A percentile compares a stretch with the other conserved stretches of the same genome.
Evolutionary conservation across 192 early-diverging fungal genomes (phyloP).

Genomic region (Rhizophagus clarus): DNA sequence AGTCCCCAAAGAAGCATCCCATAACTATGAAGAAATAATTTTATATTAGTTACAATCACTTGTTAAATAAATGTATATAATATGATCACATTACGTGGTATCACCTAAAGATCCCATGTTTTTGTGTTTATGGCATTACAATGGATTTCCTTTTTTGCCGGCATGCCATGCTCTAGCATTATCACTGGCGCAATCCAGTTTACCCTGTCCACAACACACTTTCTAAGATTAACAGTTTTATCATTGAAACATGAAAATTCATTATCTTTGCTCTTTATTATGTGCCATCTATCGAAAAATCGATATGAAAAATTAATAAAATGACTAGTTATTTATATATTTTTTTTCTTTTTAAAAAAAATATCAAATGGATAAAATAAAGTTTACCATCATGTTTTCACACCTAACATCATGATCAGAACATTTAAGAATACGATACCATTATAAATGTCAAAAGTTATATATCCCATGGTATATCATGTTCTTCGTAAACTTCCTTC

Average conservation of each 20-base stretch:
- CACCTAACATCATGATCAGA: conserved; percentile 1
- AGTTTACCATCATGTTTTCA: conserved; percentile 1
- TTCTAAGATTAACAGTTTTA: not conserved
- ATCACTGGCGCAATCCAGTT: conserved; percentile 1
- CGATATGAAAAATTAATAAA: not conserved
- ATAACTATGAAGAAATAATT: conserved; percentile 2
- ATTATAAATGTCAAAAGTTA: conserved; percentile 1
- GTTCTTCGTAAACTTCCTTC: not conserved
- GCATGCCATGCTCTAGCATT: not conserved
- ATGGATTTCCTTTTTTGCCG: not conserved
- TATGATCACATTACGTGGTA: not conserved
- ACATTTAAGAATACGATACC: conserved; percentile 2
- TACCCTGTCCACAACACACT: not conserved
- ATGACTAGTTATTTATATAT: not conserved
- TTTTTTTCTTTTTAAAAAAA: too few relatives aligned
- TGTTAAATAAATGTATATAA: too few relatives aligned
- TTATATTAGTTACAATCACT: not conserved
- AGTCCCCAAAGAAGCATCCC: conserved; percentile 26
- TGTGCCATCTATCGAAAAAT: not conserved
- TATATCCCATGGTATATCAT: not conserved
- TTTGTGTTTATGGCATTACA: not conserved
- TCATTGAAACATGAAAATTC: not conserved
- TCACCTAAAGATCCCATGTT: not conserved
- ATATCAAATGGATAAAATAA: not conserved
- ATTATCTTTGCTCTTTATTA: not conserved